Evolutionary conservation across 1,284 basidiomycete genomes (phyloP).

Genomic region (Schizophyllum commune): DNA sequence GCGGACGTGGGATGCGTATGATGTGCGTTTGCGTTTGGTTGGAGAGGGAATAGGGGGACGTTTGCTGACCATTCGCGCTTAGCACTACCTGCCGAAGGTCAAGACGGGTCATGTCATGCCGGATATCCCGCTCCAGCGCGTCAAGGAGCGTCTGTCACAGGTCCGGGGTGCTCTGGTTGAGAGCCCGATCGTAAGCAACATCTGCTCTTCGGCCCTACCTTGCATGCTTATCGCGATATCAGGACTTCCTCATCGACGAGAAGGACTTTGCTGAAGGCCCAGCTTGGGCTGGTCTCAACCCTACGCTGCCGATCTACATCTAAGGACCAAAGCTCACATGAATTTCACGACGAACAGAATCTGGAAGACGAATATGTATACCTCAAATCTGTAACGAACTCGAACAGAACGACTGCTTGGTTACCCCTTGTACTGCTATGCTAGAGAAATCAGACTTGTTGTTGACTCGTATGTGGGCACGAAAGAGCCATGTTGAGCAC

Average conservation of each 20-base stretch:
- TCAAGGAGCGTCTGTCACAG: slow-evolving; percentile 67
- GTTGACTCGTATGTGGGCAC: too few species aligned
- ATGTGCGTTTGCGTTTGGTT: too few species aligned
- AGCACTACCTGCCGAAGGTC: slow-evolving; percentile 68
- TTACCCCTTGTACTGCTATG: neutral
- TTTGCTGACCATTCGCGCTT: slow-evolving; percentile 3
- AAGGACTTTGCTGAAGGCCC: slow-evolving; percentile 61
- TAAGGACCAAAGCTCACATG: slow-evolving; percentile 18
- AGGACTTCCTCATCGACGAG: slow-evolving; percentile 81
- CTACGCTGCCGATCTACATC: slow-evolving; percentile 71
- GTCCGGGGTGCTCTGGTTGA: slow-evolving; percentile 74
- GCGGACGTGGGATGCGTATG: slow-evolving; percentile 70
- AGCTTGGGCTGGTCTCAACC: slow-evolving; percentile 70
- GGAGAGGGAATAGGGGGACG: too few species aligned
- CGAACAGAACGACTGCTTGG: neutral
- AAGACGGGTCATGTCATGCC: slow-evolving; percentile 80
- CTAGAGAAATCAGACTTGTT: too few species aligned
- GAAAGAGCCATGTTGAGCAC: too few species aligned
- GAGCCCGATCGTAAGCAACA: slow-evolving; percentile 52
- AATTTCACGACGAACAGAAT: neutral
- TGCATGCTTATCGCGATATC: neutral
- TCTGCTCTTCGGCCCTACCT: neutral
- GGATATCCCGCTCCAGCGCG: slow-evolving; percentile 50
- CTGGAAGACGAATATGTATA: neutral
- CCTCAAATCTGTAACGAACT: neutral